Base-by-base conservation (phyloP, 1,284 basidiomycete species). In the Ustanciosporium gigantosporum region DNA sequence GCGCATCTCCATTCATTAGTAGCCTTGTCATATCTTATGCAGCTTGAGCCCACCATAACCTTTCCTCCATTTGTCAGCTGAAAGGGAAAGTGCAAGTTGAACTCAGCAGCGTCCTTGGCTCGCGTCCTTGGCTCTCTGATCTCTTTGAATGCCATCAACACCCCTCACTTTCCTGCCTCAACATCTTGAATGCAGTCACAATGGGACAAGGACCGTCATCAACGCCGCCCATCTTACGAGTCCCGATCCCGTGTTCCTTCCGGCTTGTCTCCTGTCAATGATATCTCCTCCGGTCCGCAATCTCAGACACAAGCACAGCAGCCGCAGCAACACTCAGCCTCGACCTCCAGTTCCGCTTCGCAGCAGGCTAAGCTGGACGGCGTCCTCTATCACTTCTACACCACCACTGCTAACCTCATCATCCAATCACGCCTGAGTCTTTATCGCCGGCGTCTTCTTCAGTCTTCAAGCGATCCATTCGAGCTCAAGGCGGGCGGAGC, bases 311-410 rank as follows among this genome's bases (percentile, higher is more conserved):
- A 37, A 22, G 36, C 36, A 21, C 40, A 36, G 6, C 39, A 23
- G 16, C 45, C 22, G 16, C 31, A 49, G 8, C 42, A 39, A n/a
- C 20, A 49, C 25, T 32, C 47, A 13, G 9, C 38, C 31, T 34
- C 41, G n/a, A 51, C 38, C 3, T 35, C 20, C 20, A 43, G 45
- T 9, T 25, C 36, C 17, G 15, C 44, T 19, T 48, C 49, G 24
- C 55, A 65, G 31, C 20, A 46, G 22, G 48, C 57, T 27, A 66
- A 73, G 44, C 46, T 68, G 25, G 58, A 56, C 25, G 62, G 60
- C 16, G 61, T 69, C 42, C 40, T 51, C 23, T 68, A 76, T 58
- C 78, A 79, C 50, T 78, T 79, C 46, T 79, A 74, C 60, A 43
- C 69, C 37, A 79, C 79, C 59, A 74, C 78, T 1, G 62, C 69